phyloP scores from a whole-genome alignment of 2,329 filamentous ascomycete species.

The Orbilia quercus region DNA sequence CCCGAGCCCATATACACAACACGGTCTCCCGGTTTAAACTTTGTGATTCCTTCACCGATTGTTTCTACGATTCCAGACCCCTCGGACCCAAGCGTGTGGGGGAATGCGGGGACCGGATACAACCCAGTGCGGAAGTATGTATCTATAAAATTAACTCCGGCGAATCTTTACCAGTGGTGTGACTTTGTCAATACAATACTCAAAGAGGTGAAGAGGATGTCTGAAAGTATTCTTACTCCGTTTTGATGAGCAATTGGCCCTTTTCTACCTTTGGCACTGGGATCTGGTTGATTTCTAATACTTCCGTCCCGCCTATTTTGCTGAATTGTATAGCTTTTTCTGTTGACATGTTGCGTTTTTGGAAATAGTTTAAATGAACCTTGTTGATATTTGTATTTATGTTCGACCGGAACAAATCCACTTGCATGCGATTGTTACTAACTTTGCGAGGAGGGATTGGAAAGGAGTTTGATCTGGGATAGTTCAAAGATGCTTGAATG shows the following conservation, averaged over 20 bases:
- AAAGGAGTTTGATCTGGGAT: too few relatives aligned
- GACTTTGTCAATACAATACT: background rate
- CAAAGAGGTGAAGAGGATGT: background rate
- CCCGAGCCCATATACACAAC: slow-evolving; percentile 75
- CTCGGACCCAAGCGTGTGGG: slow-evolving; percentile 83
- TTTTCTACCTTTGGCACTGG: slow-evolving; percentile 75
- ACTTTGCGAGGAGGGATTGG: too few relatives aligned
- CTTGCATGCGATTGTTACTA: too few relatives aligned
- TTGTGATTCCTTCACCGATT: slow-evolving; percentile 67
- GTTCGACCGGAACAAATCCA: too few relatives aligned
- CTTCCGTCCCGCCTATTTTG: slow-evolving; percentile 77
- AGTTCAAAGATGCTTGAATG: too few relatives aligned
- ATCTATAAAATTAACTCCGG: slow-evolving; percentile 90
- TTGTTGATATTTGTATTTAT: too few relatives aligned
- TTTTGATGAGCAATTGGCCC: slow-evolving; percentile 82
- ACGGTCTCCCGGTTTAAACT: slow-evolving; percentile 72
- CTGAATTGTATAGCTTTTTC: slow-evolving; percentile 80
- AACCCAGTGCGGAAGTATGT: slow-evolving; percentile 90
- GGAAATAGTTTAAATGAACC: background rate
- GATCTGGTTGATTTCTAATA: slow-evolving; percentile 76
- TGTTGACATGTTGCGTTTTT: slow-evolving; percentile 62
- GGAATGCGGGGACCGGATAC: slow-evolving; percentile 76
- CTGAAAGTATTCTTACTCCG: slow-evolving; percentile 65
- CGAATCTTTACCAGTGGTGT: slow-evolving; percentile 63
- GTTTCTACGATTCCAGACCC: slow-evolving; percentile 77